Percentiles rank a stretch among this genome's conserved stretches.
phyloP scores from a whole-genome alignment of 768 basidiomycete genomes.

The Suillus subaureus region DNA sequence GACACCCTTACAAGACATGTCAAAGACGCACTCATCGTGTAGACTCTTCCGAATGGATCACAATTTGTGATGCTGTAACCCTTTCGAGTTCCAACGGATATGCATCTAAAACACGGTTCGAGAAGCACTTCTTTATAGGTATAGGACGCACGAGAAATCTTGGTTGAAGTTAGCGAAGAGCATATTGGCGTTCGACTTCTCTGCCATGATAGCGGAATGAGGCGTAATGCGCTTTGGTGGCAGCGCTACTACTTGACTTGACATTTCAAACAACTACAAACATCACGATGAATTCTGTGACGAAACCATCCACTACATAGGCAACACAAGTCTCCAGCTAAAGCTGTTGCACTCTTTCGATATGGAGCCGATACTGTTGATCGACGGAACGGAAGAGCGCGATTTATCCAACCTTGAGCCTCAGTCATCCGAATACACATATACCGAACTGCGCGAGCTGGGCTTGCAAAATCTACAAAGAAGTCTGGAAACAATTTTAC shows the following conservation, averaged over 20 bases:
- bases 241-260: neutral
- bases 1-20: slow-evolving; percentile 18
- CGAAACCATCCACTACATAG: too few species aligned
- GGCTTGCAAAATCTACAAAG: slow-evolving; percentile 36
- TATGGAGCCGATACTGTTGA: slow-evolving; percentile 22
- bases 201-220: slow-evolving; percentile 34
- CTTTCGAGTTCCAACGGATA: slow-evolving; percentile 92
- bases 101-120: slow-evolving; percentile 53
- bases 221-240: slow-evolving; percentile 1
- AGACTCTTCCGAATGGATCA: slow-evolving; percentile 96
- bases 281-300: neutral
- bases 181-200: slow-evolving; percentile 51
- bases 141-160: slow-evolving; percentile 78
- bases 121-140: neutral
- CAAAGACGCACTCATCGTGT: slow-evolving; percentile 84
- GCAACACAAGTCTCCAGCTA: neutral
- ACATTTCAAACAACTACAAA: slow-evolving; percentile 5
- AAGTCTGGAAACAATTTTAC: slow-evolving; percentile 50
- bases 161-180: slow-evolving; percentile 97
- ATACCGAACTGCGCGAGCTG: slow-evolving; percentile 21
- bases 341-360: neutral
- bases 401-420: neutral
- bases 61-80: slow-evolving; percentile 98
- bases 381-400: slow-evolving; percentile 26
- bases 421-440: slow-evolving; percentile 2